Base-by-base conservation (phyloP, 306 rosid genomes). In the Cucurbita moschata region DNA sequence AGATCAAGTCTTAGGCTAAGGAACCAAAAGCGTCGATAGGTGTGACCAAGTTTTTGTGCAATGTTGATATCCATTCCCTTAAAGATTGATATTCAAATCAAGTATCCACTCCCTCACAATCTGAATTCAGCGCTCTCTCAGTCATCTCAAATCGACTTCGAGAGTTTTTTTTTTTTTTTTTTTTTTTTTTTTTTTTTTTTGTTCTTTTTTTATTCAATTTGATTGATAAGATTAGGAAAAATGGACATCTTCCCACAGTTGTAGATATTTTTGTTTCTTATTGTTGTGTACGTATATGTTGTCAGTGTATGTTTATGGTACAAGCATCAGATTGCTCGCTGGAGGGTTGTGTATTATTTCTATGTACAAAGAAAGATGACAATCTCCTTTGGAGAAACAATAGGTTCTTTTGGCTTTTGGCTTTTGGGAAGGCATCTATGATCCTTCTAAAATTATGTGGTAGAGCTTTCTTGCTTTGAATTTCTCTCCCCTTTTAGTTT, bases 1-100 rank as follows among this genome's bases (percentile, higher is more conserved):
- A 67, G 11, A 46, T 67, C 55, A 66, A 66, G 18, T 66, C 72
- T 66, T 66, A 66, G 72, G 72, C 72, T 43, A 13, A 19, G 54
- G 55, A 66, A 66, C 54, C 8, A 18, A 44, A 66, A 66, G 72
- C 18, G 12, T 66, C 72, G 11, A 19, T 66, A 66, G 54, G 39
- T 26, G 46, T 35, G 21, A 5, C 19, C 6, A 5, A 43, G n/a
- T 66, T 66, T 63, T 66, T 11, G 16, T 66, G 72, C 53, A 18
- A 66, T 63, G 26, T 43, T 42, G 37, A 38, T 14, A 42, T 39
- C 40, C 50, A 21, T 12, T 35, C 71, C 51, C 51, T 14, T 18
- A 64, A 40, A 40, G 71, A 64, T 64, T 8, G 51, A 16, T 40
- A 42, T n/a, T 4, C 44, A 64, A 64, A 42, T n/a, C 21, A 15